Conservation (phyloP, 768 basidiomycete species). For the Kwoniella heveanensis region DNA sequence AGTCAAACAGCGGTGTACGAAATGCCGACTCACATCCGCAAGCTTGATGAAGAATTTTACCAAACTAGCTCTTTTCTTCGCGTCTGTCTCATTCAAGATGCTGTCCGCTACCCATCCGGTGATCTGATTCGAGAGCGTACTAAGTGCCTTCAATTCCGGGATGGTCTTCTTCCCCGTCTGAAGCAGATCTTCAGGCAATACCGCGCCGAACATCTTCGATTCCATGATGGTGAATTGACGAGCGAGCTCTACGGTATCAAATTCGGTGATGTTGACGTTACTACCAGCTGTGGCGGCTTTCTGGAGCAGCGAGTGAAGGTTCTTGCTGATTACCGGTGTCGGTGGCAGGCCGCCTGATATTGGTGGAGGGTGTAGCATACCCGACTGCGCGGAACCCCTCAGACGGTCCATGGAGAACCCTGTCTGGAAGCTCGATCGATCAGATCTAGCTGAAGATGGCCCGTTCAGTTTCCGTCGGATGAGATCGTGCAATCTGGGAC, state of each 20-base stretch:
- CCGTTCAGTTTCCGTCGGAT: slow-evolving; percentile 32
- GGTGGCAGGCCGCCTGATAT: slow-evolving; percentile 66
- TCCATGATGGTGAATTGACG: slow-evolving; percentile 95
- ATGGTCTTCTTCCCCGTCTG: slow-evolving; percentile 73
- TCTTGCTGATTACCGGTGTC: slow-evolving; percentile 81
- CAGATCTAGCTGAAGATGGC: slow-evolving; percentile 19
- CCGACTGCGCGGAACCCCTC: slow-evolving; percentile 12
- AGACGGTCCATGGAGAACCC: slow-evolving; percentile 13
- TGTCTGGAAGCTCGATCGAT: slow-evolving; percentile 12
- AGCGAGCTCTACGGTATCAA: slow-evolving; percentile 87
- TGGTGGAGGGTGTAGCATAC: slow-evolving; percentile 18
- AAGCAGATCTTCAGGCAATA: slow-evolving; percentile 84
- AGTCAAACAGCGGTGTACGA: neutral
- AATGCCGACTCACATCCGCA: slow-evolving; percentile 59
- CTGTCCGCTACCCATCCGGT: slow-evolving; percentile 88
- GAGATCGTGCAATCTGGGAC: slow-evolving; percentile 53
- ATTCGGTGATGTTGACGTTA: slow-evolving; percentile 76
- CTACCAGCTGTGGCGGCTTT: slow-evolving; percentile 61
- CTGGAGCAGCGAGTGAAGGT: slow-evolving; percentile 68
- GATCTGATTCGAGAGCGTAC: slow-evolving; percentile 83
- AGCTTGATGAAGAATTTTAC: slow-evolving; percentile 89
- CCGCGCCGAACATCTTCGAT: slow-evolving; percentile 78
- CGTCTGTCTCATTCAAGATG: slow-evolving; percentile 85
- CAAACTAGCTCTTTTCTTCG: slow-evolving; percentile 73
- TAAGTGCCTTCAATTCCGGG: slow-evolving; percentile 75